A percentile compares a stretch with the other conserved stretches of the same genome.
Conservation (phyloP, 345 rosid species). For the Psidium friedrichsthalianum region DNA sequence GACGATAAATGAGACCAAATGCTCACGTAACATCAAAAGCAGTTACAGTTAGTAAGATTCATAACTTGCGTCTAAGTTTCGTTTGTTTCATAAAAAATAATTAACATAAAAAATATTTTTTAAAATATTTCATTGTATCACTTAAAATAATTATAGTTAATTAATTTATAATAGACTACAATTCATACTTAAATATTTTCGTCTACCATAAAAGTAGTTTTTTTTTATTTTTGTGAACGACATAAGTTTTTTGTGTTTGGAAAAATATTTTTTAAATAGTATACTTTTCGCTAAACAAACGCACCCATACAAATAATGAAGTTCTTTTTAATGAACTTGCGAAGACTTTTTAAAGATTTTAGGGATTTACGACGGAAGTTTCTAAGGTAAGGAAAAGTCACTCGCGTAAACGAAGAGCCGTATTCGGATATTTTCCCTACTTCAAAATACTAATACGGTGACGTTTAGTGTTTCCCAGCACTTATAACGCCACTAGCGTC, state of each 20-base stretch:
- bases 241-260: rapidly evolving
- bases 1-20: too few relatives aligned
- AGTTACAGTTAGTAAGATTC: too few relatives aligned
- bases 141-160: rapidly evolving
- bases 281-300: too few relatives aligned
- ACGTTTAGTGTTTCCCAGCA: not conserved
- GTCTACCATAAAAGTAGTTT: too few relatives aligned
- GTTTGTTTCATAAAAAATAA: not conserved
- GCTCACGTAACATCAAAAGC: too few relatives aligned
- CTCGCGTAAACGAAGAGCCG: not conserved
- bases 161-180: too few relatives aligned
- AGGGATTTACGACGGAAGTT: not conserved
- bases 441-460: not conserved
- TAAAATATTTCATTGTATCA: not conserved
- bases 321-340: not conserved
- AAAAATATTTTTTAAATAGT: not conserved
- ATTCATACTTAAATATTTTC: not conserved
- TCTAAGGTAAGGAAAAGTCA: not conserved
- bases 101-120: too few relatives aligned
- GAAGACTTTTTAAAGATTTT: not conserved
- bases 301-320: not conserved
- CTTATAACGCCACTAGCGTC: not conserved
- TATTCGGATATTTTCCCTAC: not conserved
- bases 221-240: not conserved
- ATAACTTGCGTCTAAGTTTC: too few relatives aligned